phyloP scores from a whole-genome alignment of 2,329 filamentous ascomycete species.

The Conoideocrella luteorostrata region DNA sequence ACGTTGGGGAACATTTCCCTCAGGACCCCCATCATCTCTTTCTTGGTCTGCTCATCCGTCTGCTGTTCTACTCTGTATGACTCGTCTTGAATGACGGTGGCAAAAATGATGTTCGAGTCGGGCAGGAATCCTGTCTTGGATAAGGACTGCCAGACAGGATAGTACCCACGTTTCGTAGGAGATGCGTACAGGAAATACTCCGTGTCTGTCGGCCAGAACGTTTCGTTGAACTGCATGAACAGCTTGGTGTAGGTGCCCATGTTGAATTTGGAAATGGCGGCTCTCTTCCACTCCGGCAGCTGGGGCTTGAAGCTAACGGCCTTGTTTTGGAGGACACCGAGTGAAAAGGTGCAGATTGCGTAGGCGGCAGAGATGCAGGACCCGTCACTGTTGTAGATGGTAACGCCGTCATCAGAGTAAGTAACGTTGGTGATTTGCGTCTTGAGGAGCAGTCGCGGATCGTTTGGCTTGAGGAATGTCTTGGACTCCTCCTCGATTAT shows the following conservation, averaged over 20 bases:
- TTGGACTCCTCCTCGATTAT: conserved; percentile 51
- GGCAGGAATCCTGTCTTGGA: conserved; percentile 50
- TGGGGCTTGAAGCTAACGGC: conserved; percentile 50
- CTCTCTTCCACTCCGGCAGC: conserved; percentile 58
- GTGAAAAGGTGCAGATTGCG: conserved; percentile 60
- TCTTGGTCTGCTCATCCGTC: conserved; percentile 49
- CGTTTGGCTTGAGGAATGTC: conserved; percentile 49
- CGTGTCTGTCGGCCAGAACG: conserved; percentile 51
- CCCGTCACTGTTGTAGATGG: conserved; percentile 44
- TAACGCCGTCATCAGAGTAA: conserved; percentile 47
- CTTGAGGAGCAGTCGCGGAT: conserved; percentile 50
- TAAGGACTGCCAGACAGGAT: conserved; percentile 58
- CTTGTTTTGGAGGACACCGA: conserved; percentile 61
- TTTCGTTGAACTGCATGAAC: conserved; percentile 61
- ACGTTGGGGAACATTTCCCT: conserved; percentile 54
- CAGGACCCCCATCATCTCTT: conserved; percentile 51
- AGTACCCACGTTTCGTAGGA: conserved; percentile 34
- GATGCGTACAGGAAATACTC: conserved; percentile 42
- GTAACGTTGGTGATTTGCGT: conserved; percentile 49
- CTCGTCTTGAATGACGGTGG: conserved; percentile 51
- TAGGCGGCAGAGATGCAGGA: conserved; percentile 53
- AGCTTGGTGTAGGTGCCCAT: conserved; percentile 72
- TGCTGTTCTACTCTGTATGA: conserved; percentile 54
- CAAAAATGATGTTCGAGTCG: conserved; percentile 59
- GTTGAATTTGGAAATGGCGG: conserved; percentile 55